Evolutionary conservation across 176 grass and related monocot genomes (phyloP).

Genomic region (Eremochloa ophiuroides): DNA sequence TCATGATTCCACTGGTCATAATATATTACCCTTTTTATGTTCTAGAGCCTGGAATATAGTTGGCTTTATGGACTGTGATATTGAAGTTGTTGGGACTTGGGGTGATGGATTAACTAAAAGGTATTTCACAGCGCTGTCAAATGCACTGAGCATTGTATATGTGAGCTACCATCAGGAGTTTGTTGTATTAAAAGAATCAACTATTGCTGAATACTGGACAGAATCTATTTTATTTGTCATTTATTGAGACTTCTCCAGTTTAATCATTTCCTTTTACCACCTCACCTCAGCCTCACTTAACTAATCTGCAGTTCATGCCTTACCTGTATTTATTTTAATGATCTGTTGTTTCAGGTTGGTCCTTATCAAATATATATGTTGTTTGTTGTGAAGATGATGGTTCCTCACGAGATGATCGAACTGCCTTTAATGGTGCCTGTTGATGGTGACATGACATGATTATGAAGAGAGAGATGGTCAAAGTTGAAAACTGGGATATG

Average conservation of each 20-base stretch:
- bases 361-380: constrained; percentile 83
- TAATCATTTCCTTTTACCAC: background rate
- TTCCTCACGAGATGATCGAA: constrained; percentile 54
- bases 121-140: constrained; percentile 32
- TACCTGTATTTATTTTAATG: background rate
- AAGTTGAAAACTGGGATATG: no score
- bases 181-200: background rate
- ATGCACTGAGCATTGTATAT: constrained; percentile 16
- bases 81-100: constrained; percentile 79
- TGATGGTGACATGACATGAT: constrained; percentile 66
- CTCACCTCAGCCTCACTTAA: background rate
- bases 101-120: constrained; percentile 61
- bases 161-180: constrained; percentile 1
- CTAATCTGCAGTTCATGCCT: background rate
- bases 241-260: background rate
- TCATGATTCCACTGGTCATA: background rate
- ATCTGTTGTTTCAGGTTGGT: constrained; percentile 62
- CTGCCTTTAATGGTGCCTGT: constrained; percentile 54
- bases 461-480: no score
- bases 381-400: constrained; percentile 74
- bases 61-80: constrained; percentile 63
- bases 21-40: constrained; percentile 47
- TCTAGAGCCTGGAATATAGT: constrained; percentile 69
- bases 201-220: background rate
- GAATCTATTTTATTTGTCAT: background rate